Percentiles rank a stretch among this genome's conserved stretches.
These are phyloP conservation scores for Syzygium syzygioides DNA, from an alignment of 441 rosid species.

Conservation along the genomic window DNA sequence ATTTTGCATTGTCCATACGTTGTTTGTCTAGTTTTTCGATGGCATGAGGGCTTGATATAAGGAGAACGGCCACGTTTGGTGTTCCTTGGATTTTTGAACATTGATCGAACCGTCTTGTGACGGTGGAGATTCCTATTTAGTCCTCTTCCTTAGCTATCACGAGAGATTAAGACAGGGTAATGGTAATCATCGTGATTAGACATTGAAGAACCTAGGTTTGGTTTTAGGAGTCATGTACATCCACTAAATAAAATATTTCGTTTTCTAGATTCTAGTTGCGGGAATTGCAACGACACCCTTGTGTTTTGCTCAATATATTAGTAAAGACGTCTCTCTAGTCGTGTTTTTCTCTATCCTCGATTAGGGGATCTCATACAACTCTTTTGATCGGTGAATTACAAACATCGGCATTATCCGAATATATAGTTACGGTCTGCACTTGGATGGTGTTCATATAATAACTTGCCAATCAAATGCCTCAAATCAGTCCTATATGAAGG, in stretches of 20 bases:
- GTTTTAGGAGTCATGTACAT: neutral
- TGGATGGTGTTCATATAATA: too few species aligned
- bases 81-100: neutral
- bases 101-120: neutral
- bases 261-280: neutral
- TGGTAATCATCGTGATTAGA: neutral
- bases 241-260: neutral
- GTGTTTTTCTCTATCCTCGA: neutral
- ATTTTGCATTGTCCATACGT: neutral
- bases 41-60: neutral
- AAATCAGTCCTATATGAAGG: too few species aligned
- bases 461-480: too few species aligned
- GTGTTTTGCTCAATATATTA: neutral
- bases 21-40: neutral
- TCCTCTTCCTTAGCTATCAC: neutral
- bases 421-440: too few species aligned
- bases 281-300: neutral
- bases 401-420: neutral
- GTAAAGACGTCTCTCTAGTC: neutral
- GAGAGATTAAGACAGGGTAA: neutral
- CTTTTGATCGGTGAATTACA: neutral
- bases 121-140: neutral
- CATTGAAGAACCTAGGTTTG: neutral
- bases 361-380: neutral
- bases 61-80: neutral